A percentile compares a stretch with the other conserved stretches of the same genome.
phyloP scores from a whole-genome alignment of 2,329 filamentous ascomycete genomes.

The Penicillium sp. region DNA sequence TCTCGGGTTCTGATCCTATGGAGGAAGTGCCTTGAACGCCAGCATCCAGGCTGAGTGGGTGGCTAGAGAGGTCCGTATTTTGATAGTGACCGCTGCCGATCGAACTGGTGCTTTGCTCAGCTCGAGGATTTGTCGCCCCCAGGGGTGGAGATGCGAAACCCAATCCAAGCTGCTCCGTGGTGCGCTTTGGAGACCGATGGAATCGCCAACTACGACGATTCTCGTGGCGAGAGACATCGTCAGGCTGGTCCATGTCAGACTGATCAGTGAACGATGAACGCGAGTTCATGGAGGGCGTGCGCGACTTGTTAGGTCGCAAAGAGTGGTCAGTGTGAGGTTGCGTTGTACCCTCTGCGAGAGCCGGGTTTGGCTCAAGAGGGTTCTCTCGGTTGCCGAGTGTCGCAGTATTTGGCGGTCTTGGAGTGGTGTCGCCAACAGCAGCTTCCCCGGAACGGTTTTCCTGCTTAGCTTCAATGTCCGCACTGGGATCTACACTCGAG shows the following conservation, averaged over 20 bases:
- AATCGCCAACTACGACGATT: slow-evolving; percentile 73
- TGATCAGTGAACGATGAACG: slow-evolving; percentile 69
- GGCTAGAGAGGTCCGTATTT: slow-evolving; percentile 37
- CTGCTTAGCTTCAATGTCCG: slow-evolving; percentile 25
- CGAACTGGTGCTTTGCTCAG: slow-evolving; percentile 65
- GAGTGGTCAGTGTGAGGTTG: slow-evolving; percentile 47
- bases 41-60: slow-evolving; percentile 37
- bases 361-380: slow-evolving; percentile 20
- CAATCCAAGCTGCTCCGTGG: slow-evolving; percentile 51
- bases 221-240: slow-evolving; percentile 60
- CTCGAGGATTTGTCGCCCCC: slow-evolving; percentile 62
- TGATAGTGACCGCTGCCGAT: slow-evolving; percentile 58
- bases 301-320: slow-evolving; percentile 67
- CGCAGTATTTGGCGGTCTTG: slow-evolving; percentile 31
- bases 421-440: slow-evolving; percentile 31
- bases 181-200: slow-evolving; percentile 53
- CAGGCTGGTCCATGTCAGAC: slow-evolving; percentile 73
- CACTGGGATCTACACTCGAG: slow-evolving; percentile 41
- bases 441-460: slow-evolving; percentile 18
- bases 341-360: slow-evolving; percentile 40
- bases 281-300: slow-evolving; percentile 73
- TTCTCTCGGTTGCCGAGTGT: slow-evolving; percentile 27
- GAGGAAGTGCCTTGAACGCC: slow-evolving; percentile 34
- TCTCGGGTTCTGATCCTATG: slow-evolving; percentile 45
- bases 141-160: slow-evolving; percentile 45